These are phyloP conservation scores for Adiantum capillusveneris DNA, from an alignment of 75 land plant species.

Conservation along the genomic window DNA sequence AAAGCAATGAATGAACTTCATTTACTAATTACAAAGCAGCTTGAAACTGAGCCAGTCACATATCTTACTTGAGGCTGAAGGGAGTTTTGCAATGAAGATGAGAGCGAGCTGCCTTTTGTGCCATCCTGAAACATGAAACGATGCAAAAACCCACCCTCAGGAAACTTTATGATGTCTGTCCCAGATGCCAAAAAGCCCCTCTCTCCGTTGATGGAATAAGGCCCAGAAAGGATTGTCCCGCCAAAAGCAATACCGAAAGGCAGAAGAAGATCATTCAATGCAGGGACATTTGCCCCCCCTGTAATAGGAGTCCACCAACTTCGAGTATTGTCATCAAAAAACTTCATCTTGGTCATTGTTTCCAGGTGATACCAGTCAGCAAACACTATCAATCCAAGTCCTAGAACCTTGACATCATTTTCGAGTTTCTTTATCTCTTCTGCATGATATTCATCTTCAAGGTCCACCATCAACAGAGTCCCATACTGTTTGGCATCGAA, in stretches of 20 bases:
- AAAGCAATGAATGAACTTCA: background rate
- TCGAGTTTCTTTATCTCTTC: conserved; percentile 84
- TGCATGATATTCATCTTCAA: conserved; percentile 83
- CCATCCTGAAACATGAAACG: conserved; percentile 72
- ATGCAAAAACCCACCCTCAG: conserved; percentile 78
- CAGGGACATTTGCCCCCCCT: conserved; percentile 96
- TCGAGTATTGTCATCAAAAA: conserved; percentile 96
- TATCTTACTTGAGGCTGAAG: conserved; percentile 12
- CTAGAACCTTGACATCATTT: conserved; percentile 70
- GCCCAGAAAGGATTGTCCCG: conserved; percentile 83
- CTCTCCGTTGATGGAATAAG: conserved; percentile 72
- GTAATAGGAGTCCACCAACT: conserved; percentile 99
- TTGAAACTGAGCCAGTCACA: background rate
- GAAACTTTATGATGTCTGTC: conserved; percentile 82
- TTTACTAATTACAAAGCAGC: background rate
- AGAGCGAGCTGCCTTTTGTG: conserved; percentile 21
- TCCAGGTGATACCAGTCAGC: conserved; percentile 98
- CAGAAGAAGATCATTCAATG: conserved; percentile 83
- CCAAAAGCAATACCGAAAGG: conserved; percentile 98
- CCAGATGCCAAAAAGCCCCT: conserved; percentile 95
- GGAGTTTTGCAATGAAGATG: conserved; percentile 14
- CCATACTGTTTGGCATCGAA: conserved; percentile 95
- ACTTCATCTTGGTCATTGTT: conserved; percentile 94
- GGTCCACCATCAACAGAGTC: conserved; percentile 86
- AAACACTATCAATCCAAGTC: conserved; percentile 84